Conservation (phyloP, 495 filamentous ascomycete species). For the Bacidia rubella region DNA sequence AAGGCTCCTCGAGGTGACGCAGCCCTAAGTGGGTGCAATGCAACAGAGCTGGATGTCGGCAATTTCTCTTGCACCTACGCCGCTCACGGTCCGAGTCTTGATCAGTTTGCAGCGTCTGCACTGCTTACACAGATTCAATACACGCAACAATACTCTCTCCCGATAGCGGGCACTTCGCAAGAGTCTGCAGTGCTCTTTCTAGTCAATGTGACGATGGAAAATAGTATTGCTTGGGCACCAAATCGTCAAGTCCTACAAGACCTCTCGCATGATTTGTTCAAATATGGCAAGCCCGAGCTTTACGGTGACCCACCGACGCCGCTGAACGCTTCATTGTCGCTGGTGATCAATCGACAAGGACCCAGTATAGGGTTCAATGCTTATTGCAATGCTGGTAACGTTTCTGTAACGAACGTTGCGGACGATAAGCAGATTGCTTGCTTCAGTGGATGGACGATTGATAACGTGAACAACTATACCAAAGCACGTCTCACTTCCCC, state of each 20-base stretch:
- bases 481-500: conserved; percentile 2
- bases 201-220: conserved; percentile 3
- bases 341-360: conserved; percentile 11
- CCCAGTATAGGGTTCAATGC: conserved; percentile 12
- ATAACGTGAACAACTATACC: conserved; percentile 4
- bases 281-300: neutral
- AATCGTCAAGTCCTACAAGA: conserved; percentile 17
- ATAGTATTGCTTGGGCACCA: conserved; percentile 10
- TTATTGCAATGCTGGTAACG: conserved; percentile 8
- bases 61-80: conserved; percentile 14
- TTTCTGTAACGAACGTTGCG: conserved; percentile 4
- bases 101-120: conserved; percentile 4
- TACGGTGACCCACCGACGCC: neutral
- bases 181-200: conserved; percentile 9
- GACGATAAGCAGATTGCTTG: conserved; percentile 11
- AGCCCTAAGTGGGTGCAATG: neutral
- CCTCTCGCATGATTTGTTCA: conserved; percentile 9
- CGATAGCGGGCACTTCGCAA: conserved; percentile 1
- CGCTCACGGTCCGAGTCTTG: conserved; percentile 9
- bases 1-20: neutral
- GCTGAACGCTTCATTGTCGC: conserved; percentile 12
- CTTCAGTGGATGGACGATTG: conserved; percentile 8
- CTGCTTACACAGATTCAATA: neutral
- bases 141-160: neutral
- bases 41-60: neutral